Evolutionary conservation across 1,139 yeast species (phyloP).

Genomic region (Kluyveromyces marxianus): DNA sequence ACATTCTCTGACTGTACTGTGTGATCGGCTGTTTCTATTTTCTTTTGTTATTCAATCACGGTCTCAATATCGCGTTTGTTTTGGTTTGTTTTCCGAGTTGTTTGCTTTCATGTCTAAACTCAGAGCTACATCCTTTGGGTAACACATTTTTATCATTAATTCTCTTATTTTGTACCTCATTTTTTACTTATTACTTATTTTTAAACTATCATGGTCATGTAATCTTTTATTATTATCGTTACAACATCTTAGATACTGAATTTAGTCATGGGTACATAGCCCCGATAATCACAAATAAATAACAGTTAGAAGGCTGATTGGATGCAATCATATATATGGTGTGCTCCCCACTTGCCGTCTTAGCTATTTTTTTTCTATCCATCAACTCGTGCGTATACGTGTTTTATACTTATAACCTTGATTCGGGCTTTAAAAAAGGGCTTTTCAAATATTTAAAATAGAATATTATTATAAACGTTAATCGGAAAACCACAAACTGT

Average conservation of each 20-base stretch:
- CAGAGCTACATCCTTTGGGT: not conserved
- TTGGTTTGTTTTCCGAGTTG: not conserved
- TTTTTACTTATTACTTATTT: conserved; percentile 3
- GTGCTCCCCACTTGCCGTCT: no score
- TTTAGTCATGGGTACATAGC: not conserved
- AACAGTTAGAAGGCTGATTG: no score
- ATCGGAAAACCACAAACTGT: no score
- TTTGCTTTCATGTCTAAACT: not conserved
- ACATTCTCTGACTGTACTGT: no score
- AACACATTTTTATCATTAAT: not conserved
- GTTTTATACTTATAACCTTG: no score
- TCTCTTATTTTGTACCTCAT: conserved; percentile 3
- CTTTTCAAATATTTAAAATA: not conserved
- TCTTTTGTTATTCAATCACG: no score
- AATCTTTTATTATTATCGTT: conserved; percentile 3
- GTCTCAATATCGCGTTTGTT: not conserved
- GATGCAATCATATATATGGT: no score
- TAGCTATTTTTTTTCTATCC: no score
- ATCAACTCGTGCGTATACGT: no score
- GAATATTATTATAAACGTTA: not conserved
- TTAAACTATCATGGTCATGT: conserved; percentile 6
- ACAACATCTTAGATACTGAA: not conserved
- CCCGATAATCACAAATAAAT: not conserved
- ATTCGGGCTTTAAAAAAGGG: not conserved
- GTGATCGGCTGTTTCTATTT: no score